A percentile compares a stretch with the other conserved stretches of the same genome.
Conservation (phyloP, 371 early-diverging fungal species). For the Haplosporangium sp. region DNA sequence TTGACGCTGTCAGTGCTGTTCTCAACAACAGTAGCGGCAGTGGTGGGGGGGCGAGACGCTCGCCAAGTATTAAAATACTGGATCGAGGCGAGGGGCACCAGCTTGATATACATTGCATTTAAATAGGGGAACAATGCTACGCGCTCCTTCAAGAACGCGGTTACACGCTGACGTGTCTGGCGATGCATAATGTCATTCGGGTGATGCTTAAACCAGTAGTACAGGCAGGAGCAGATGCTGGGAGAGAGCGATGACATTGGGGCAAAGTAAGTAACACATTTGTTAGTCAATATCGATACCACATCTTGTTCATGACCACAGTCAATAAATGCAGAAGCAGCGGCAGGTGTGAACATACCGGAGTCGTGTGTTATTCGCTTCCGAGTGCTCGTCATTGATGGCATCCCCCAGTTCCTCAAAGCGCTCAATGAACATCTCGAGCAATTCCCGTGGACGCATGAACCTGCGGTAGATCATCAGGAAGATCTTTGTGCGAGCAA, state of each 20-base stretch:
- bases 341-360: slow-evolving; percentile 15
- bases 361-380: slow-evolving; percentile 27
- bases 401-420: slow-evolving; percentile 43
- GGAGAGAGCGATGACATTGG: not conserved
- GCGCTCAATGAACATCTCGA: slow-evolving; percentile 60
- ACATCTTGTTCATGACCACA: too few relatives aligned
- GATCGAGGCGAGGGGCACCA: slow-evolving; percentile 35
- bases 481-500: slow-evolving; percentile 55
- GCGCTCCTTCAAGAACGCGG: slow-evolving; percentile 55
- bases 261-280: not conserved
- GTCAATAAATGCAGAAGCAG: too few relatives aligned
- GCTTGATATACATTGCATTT: slow-evolving; percentile 20
- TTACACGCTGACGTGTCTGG: slow-evolving; percentile 61
- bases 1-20: not conserved
- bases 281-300: too few relatives aligned
- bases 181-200: slow-evolving; percentile 66
- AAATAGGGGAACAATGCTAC: slow-evolving; percentile 41
- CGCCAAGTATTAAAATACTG: slow-evolving; percentile 50
- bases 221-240: slow-evolving; percentile 61
- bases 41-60: slow-evolving; percentile 7
- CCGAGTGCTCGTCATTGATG: slow-evolving; percentile 17
- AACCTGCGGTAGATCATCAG: slow-evolving; percentile 67
- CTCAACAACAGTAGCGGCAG: not conserved
- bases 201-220: slow-evolving; percentile 62
- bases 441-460: slow-evolving; percentile 65